Evolutionary conservation across 345 rosid species (phyloP).

Genomic region (Capsella bursapastoris): DNA sequence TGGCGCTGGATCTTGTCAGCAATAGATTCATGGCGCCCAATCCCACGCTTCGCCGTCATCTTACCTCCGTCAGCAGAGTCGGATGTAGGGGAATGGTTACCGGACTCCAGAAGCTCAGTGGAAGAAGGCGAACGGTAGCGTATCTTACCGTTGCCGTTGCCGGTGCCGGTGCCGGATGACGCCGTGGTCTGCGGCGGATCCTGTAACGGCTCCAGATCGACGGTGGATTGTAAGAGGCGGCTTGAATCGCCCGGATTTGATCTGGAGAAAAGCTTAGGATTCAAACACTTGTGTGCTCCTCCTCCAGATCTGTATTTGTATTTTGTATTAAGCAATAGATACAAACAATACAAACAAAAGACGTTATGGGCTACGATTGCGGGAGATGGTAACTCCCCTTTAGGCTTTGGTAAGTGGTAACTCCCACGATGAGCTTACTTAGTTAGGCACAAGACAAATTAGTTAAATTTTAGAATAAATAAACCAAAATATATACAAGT

Average conservation of each 20-base stretch:
- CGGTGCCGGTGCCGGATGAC: conserved; percentile 49
- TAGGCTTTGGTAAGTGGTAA: background rate
- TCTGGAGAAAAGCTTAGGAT: conserved; percentile 25
- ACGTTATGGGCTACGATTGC: conserved; percentile 39
- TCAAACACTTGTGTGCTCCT: background rate
- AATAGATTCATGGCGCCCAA: conserved; percentile 55
- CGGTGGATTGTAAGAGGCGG: background rate
- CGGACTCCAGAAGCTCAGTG: conserved; percentile 57
- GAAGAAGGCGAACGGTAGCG: conserved; percentile 87
- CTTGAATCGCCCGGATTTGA: conserved; percentile 14
- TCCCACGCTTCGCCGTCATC: conserved; percentile 62
- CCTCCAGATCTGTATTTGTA: conserved; percentile 38
- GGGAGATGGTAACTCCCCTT: conserved; percentile 19
- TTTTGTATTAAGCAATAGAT: background rate
- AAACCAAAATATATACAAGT: no score
- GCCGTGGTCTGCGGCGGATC: conserved; percentile 68
- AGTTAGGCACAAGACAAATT: background rate
- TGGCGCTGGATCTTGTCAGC: conserved; percentile 80
- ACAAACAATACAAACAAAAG: conserved; percentile 28
- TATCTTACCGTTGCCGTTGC: conserved; percentile 83
- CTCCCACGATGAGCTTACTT: conserved; percentile 1
- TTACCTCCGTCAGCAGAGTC: conserved; percentile 52
- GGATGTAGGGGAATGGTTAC: conserved; percentile 46
- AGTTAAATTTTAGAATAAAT: no score
- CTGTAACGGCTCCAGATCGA: conserved; percentile 80